Evolutionary conservation across 2,329 filamentous ascomycete genomes (phyloP), one percentile per base, ranked within the genome.

Genomic region (Pseudocercospora fijiensis): DNA sequence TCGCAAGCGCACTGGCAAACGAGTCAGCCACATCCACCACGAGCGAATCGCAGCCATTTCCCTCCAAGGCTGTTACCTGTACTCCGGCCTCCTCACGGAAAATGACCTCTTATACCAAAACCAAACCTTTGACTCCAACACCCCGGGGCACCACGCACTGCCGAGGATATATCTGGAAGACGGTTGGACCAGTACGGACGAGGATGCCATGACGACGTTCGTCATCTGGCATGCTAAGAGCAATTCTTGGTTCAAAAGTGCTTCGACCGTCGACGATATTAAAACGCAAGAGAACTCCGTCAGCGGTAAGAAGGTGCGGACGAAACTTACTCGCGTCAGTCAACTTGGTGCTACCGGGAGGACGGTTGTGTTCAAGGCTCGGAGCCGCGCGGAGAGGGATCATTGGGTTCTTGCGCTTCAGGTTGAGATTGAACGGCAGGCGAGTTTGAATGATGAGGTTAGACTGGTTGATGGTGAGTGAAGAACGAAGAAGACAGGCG

Each of bases 331-430:
- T 68, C 77, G 85, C 43, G 87, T 89, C 0, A 85, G 85, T 27
- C 82, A 84, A 65, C 75, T 89, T 27, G 87, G 87, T 10, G 81
- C 82, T 7, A 83, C 84, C 28, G 87, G 87, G 4, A 78, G 85
- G 49, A 86, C 84, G 45, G 83, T 88, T 56, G 87, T 90, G 11
- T 90, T 90, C 72, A 86, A 87, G 71, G 83, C 87, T 37, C 80
- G 87, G 59, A 88, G 84, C 73, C 79, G 87, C 9, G 82, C 86
- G 0, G 87, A 90, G 74, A 82, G 87, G 65, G 87, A 90, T 75
- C 83, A 86, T 69, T 90, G 87, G 87, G 87, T 90, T 24, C 75
- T 89, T 73, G 86, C 82, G 37, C 85, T 89, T 63, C 83, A 83
- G 59, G 85, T 85, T 65, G 87, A 89, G 77, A 89, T 89, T 73